Base-by-base conservation (phyloP, 129 eudicot genomes). In the Centrapalus pauciflorus region DNA sequence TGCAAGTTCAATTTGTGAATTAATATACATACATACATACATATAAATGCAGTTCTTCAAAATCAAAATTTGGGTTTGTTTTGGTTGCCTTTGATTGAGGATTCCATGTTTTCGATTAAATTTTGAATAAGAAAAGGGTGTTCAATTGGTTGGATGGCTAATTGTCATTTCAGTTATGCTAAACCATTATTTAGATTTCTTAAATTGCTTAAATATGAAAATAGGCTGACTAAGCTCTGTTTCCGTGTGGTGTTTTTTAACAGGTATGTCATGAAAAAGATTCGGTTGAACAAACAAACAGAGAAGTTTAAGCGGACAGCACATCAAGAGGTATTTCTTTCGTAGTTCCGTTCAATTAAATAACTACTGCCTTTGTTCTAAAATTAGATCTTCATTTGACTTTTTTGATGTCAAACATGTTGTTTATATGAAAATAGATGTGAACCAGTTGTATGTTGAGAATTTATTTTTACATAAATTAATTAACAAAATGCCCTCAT, bases 221-320 rank as follows among this genome's bases (percentile, higher is more conserved):
- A n/a, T n/a, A n/a, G n/a, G n/a, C n/a, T n/a, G n/a, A n/a, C n/a
- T n/a, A n/a, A n/a, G n/a, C n/a, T n/a, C n/a, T n/a, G n/a, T n/a
- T n/a, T n/a, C n/a, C 24, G 48, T 67, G 55, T 72, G 41, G 38
- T 69, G 40, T 14, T 62, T 35, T 75, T 20, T 32, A 45, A 35
- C 64, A 92, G 98, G 89, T 92, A 92, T 67, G 96, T 92, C 50
- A 55, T 92, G 84, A 92, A 92, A 85, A 92, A 92, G 80, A 88
- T 92, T 40, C 82, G 95, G 13, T 76, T 92, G 55, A 82, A 79
- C 29, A 88, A 92, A 80, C 98, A 88, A 67, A 75, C 95, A 27
- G 96, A 92, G 85, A 92, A 92, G 78, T 88, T 88, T 72, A 88
- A 85, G 81, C 80, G 73, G 28, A 88, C 95, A 32, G 96, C 95